These are phyloP conservation scores for Brassica hybrid DNA, from an alignment of 441 rosid genomes.

Conservation along the genomic window DNA sequence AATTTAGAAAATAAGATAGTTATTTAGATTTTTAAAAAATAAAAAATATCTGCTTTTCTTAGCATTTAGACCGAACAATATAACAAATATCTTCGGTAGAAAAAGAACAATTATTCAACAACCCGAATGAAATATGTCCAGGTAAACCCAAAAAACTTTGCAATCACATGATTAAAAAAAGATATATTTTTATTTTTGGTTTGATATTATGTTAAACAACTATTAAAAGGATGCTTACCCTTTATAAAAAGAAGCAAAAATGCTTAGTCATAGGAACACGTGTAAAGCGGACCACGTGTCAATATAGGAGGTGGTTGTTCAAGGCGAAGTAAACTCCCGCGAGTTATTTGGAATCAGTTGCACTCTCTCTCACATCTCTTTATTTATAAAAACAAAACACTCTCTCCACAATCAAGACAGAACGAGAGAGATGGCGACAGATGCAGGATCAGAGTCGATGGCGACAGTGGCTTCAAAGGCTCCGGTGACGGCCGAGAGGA, in stretches of 20 bases:
- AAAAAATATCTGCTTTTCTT: neutral
- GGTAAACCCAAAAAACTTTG: neutral
- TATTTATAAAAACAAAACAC: neutral
- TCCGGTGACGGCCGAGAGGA: constrained; percentile 49
- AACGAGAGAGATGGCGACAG: constrained; percentile 35
- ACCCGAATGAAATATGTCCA: neutral
- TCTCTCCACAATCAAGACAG: neutral
- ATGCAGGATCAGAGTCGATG: constrained; percentile 42
- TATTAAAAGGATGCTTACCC: neutral
- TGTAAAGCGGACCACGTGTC: constrained; percentile 30
- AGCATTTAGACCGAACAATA: too few species aligned
- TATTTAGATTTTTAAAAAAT: neutral
- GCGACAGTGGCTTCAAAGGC: constrained; percentile 50
- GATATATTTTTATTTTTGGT: neutral
- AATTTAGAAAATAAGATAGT: neutral
- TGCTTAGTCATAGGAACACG: constrained; percentile 42
- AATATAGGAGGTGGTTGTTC: constrained; percentile 2
- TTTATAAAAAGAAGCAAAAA: constrained; percentile 7
- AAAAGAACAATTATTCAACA: neutral
- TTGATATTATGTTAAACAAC: neutral
- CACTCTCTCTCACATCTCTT: constrained; percentile 13
- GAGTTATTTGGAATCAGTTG: constrained; percentile 38
- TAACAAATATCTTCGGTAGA: too few species aligned
- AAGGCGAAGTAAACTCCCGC: constrained; percentile 37
- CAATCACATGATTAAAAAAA: neutral